A percentile compares a stretch with the other conserved stretches of the same genome.
Conservation (phyloP, 345 rosid genomes). For the Hypericum perforatum region DNA sequence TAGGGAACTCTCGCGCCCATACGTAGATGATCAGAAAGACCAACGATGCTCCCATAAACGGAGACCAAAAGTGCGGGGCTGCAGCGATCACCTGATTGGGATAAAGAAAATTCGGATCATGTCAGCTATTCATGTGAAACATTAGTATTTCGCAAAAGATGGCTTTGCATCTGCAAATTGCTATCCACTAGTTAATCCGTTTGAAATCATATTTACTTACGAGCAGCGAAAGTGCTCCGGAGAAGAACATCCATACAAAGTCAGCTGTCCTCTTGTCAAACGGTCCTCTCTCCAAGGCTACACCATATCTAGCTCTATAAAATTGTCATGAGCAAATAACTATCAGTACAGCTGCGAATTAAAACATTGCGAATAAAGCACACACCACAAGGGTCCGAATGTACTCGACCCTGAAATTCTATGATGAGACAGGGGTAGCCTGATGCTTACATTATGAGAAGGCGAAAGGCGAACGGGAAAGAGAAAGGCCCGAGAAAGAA, state of each 20-base stretch:
- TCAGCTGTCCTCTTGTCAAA: slow-evolving; percentile 66
- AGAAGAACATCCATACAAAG: slow-evolving; percentile 57
- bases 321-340: background rate
- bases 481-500: slow-evolving; percentile 52
- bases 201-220: slow-evolving; percentile 18
- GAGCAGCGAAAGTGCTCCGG: slow-evolving; percentile 56
- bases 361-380: too few relatives aligned
- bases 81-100: slow-evolving; percentile 40
- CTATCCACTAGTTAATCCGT: background rate
- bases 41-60: slow-evolving; percentile 43
- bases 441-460: slow-evolving; percentile 41
- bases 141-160: too few relatives aligned
- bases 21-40: slow-evolving; percentile 53
- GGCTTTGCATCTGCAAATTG: too few relatives aligned
- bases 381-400: too few relatives aligned
- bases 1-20: slow-evolving; percentile 55
- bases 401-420: too few relatives aligned
- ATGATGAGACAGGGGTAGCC: background rate
- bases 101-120: too few relatives aligned
- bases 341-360: too few relatives aligned
- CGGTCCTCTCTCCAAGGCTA: slow-evolving; percentile 48
- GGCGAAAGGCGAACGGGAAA: slow-evolving; percentile 38
- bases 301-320: slow-evolving; percentile 52
- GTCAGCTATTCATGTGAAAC: too few relatives aligned
- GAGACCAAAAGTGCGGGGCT: slow-evolving; percentile 32